Percentiles rank a stretch among this genome's conserved stretches.
These are phyloP conservation scores for Botrytis paeoniae DNA, from an alignment of 2,329 filamentous ascomycete genomes.

Conservation along the genomic window DNA sequence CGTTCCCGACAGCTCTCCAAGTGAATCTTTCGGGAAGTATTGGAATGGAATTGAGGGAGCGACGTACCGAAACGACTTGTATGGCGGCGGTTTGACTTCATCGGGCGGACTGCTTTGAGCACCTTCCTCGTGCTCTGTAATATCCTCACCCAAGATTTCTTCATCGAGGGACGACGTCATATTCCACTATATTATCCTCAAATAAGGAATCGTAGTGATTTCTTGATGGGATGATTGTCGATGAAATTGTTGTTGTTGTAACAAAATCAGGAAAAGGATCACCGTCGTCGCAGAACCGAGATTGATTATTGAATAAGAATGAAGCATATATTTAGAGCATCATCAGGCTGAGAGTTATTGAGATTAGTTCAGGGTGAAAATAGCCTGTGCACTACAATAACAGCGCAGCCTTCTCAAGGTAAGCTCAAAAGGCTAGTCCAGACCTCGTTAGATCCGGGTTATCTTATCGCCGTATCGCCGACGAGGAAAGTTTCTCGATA, in stretches of 20 bases:
- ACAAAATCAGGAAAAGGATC: background rate
- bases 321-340: conserved; percentile 13
- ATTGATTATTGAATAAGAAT: background rate
- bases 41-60: background rate
- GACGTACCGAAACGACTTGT: conserved; percentile 6
- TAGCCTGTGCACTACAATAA: conserved; percentile 2
- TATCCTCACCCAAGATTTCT: conserved; percentile 15
- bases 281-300: conserved; percentile 8
- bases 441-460: conserved; percentile 14
- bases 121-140: conserved; percentile 6
- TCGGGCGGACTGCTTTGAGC: conserved; percentile 2
- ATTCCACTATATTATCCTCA: background rate
- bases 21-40: background rate
- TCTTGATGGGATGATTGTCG: background rate
- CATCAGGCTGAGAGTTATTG: conserved; percentile 2
- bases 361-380: conserved; percentile 12
- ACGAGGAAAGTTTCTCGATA: conserved; percentile 20
- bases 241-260: background rate
- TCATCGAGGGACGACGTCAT: conserved; percentile 15
- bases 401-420: conserved; percentile 1
- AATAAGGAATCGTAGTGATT: background rate
- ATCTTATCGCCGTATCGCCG: conserved; percentile 12
- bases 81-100: background rate
- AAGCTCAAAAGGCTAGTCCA: background rate
- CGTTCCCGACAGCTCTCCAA: background rate